A percentile compares a stretch with the other conserved stretches of the same genome.
phyloP scores from a whole-genome alignment of 164 flowering plant species.

The Piper betle region DNA sequence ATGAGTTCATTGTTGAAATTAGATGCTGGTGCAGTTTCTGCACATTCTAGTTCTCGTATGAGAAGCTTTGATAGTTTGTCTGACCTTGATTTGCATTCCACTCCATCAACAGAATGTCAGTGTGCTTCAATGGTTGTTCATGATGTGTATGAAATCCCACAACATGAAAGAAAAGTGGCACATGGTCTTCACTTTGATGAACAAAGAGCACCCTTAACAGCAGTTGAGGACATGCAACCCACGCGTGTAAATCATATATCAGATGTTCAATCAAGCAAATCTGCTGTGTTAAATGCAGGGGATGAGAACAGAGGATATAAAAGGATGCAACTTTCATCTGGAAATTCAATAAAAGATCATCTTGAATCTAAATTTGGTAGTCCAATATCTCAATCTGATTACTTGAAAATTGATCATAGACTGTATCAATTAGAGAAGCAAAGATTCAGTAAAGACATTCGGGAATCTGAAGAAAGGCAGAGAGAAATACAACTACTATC shows the following conservation, averaged over 20 bases:
- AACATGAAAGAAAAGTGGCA: slow-evolving; percentile 8
- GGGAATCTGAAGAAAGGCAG: slow-evolving; percentile 19
- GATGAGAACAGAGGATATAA: slow-evolving; percentile 12
- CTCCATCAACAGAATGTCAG: slow-evolving; percentile 1
- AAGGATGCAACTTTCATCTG: slow-evolving; percentile 9
- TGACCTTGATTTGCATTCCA: slow-evolving; percentile 4
- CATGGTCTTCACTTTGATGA: slow-evolving; percentile 12
- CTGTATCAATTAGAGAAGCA: slow-evolving; percentile 38
- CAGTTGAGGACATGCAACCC: slow-evolving; percentile 13
- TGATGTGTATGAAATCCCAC: slow-evolving; percentile 7
- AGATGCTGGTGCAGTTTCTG: slow-evolving; percentile 1
- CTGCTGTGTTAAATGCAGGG: slow-evolving; percentile 6
- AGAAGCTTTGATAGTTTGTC: neutral
- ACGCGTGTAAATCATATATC: slow-evolving; percentile 11
- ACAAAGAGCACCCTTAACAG: slow-evolving; percentile 20
- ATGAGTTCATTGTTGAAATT: slow-evolving; percentile 3
- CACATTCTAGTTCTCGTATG: slow-evolving; percentile 1
- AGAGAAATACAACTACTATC: slow-evolving; percentile 40
- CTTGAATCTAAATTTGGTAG: slow-evolving; percentile 6
- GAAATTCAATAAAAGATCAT: slow-evolving; percentile 11
- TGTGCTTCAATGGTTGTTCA: neutral
- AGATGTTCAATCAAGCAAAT: slow-evolving; percentile 19
- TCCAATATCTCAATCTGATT: slow-evolving; percentile 16
- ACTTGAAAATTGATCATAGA: slow-evolving; percentile 26
- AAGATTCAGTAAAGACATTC: slow-evolving; percentile 19